Conservation (phyloP, 805 yeast species). For the Wickerhamomyces ciferrii region DNA sequence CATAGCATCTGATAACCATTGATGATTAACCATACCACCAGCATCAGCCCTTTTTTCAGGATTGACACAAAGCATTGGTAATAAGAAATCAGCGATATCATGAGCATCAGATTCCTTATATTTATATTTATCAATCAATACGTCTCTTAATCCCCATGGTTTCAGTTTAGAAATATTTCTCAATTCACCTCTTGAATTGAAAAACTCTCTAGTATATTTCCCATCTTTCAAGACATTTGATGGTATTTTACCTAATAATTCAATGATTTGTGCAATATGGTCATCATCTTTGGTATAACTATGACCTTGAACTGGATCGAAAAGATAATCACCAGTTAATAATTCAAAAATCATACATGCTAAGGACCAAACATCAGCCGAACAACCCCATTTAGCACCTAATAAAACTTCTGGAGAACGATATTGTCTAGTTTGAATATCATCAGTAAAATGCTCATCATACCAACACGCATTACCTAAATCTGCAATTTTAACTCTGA, state of each 20-base stretch:
- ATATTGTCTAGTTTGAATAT: constrained; percentile 89
- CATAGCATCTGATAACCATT: constrained; percentile 72
- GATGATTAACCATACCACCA: constrained; percentile 88
- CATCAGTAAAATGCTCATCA: constrained; percentile 76
- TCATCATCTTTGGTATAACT: constrained; percentile 88
- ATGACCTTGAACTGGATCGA: constrained; percentile 77
- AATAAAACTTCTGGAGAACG: constrained; percentile 84
- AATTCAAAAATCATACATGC: constrained; percentile 90
- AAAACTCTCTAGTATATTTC: constrained; percentile 53
- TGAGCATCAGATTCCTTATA: constrained; percentile 63
- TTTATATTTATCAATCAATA: constrained; percentile 80
- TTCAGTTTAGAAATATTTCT: constrained; percentile 76
- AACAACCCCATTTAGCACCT: constrained; percentile 90
- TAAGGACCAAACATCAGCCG: constrained; percentile 93
- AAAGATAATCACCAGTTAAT: constrained; percentile 88
- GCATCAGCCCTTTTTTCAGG: constrained; percentile 90
- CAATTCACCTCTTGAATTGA: constrained; percentile 65
- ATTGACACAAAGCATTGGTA: constrained; percentile 77
- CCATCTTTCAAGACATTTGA: constrained; percentile 52
- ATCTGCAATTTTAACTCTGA: constrained; percentile 87
- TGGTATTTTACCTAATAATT: constrained; percentile 70
- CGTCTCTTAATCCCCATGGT: constrained; percentile 85
- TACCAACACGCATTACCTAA: constrained; percentile 89
- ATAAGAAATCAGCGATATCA: constrained; percentile 68
- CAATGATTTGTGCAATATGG: constrained; percentile 93